Evolutionary conservation across 306 rosid genomes (phyloP).

Genomic region (Prunus mira): DNA sequence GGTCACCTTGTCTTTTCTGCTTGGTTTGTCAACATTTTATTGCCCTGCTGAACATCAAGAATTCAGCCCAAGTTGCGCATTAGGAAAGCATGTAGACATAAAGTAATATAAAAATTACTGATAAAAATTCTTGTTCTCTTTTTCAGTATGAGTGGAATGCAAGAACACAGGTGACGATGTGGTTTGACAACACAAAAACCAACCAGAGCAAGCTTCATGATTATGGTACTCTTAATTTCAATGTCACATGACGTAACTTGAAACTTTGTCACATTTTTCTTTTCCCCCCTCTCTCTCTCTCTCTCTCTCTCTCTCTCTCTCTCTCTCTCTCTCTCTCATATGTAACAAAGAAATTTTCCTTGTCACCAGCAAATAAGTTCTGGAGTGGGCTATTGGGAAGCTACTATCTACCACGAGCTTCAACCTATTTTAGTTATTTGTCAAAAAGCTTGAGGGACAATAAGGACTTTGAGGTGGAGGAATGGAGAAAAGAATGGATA

Average conservation of each 20-base stretch:
- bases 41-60: background rate
- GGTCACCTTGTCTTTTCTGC: background rate
- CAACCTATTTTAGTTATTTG: conserved; percentile 57
- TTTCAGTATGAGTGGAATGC: conserved; percentile 96
- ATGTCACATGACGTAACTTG: background rate
- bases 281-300: too few species aligned
- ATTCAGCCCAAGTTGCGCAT: background rate
- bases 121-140: conserved; percentile 4
- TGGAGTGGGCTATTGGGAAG: conserved; percentile 78
- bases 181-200: conserved; percentile 73
- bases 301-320: background rate
- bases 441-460: conserved; percentile 59
- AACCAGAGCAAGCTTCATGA: conserved; percentile 86
- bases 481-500: conserved; percentile 91
- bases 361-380: conserved; percentile 65
- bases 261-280: conserved; percentile 10
- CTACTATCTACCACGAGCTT: conserved; percentile 89
- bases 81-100: background rate
- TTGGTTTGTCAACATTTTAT: background rate
- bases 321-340: background rate
- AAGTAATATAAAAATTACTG: background rate
- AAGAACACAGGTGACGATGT: conserved; percentile 91
- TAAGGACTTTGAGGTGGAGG: conserved; percentile 50
- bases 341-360: background rate
- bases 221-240: conserved; percentile 54